Base-by-base conservation (phyloP, 352 stramenopile species). In the Sclerospora graminicola region DNA sequence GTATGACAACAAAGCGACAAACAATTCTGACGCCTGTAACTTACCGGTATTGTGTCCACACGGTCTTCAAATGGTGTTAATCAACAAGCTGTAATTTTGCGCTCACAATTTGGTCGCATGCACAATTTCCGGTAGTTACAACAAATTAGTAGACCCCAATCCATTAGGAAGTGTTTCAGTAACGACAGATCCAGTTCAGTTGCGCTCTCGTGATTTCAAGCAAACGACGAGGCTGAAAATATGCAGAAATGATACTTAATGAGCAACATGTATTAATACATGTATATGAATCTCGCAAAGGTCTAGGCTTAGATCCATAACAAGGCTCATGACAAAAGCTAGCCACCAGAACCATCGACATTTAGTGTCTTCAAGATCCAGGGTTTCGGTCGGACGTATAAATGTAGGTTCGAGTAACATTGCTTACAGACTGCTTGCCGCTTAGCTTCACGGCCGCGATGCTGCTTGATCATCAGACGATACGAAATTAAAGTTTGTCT, bases 321-420 rank as follows among this genome's bases (percentile, higher is more conserved):
- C 77, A 89, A 52, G 85, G 67, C 43, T 83, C 82, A 41, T 60
- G 69, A 35, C 67, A 81, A 30, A 78, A 87, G 6, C 45, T 65
- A 5, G 77, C 74, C 33, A 87, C 74, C 6, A 82, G 60, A 0
- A 63, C 69, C 16, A 87, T 64, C 54, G 87, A 74, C 5, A 87
- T 59, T 48, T 89, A 87, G 9, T 61, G 27, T 21, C 43, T 42
- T 29, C 16, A 33, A 13, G 41, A 29, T 8, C 31, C 30, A 8
- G 31, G 28, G 9, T 53, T 46, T 3, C 45, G 46, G 11, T 77
- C 67, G 39, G 53, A 73, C 44, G 70, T 84, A 45, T 89, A 72
- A 37, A 86, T 78, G 44, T 88, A 70, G 0, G 75, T 70, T 8
- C 59, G 74, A 19, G 87, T n/a, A n/a, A n/a, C n/a, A n/a, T n/a